Conservation (phyloP, 306 rosid species). For the Astragalus glycyphyllos region DNA sequence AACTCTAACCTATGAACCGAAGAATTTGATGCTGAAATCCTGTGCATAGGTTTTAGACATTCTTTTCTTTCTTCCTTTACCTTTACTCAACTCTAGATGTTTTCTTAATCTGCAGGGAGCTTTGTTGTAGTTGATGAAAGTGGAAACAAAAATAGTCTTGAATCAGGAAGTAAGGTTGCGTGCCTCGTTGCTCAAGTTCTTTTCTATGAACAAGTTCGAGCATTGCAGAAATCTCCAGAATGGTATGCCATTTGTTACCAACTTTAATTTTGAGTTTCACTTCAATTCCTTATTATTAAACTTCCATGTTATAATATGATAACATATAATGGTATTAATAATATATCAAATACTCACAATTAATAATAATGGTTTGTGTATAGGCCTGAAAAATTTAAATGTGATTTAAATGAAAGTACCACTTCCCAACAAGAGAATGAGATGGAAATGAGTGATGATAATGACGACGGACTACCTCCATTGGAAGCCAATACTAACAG, state of each 20-base stretch:
- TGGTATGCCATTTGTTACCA: slow-evolving; percentile 57
- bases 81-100: neutral
- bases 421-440: slow-evolving; percentile 55
- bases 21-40: neutral
- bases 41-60: neutral
- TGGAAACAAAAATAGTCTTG: slow-evolving; percentile 81
- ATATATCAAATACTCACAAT: slow-evolving; percentile 25
- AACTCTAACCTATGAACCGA: neutral
- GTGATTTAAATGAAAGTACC: slow-evolving; percentile 47
- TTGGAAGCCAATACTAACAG: slow-evolving; percentile 82
- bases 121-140: slow-evolving; percentile 80
- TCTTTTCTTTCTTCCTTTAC: slow-evolving; percentile 22
- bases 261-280: slow-evolving; percentile 2
- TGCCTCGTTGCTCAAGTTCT: slow-evolving; percentile 81
- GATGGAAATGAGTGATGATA: slow-evolving; percentile 49
- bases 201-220: slow-evolving; percentile 77
- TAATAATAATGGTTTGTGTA: slow-evolving; percentile 20
- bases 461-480: slow-evolving; percentile 76
- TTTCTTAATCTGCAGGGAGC: slow-evolving; percentile 64
- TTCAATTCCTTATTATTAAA: neutral
- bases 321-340: neutral
- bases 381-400: slow-evolving; percentile 81
- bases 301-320: neutral
- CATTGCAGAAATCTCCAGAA: slow-evolving; percentile 66
- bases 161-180: slow-evolving; percentile 84